phyloP scores from a whole-genome alignment of 148 eudicot genomes.

The Vaccinium darrowii region DNA sequence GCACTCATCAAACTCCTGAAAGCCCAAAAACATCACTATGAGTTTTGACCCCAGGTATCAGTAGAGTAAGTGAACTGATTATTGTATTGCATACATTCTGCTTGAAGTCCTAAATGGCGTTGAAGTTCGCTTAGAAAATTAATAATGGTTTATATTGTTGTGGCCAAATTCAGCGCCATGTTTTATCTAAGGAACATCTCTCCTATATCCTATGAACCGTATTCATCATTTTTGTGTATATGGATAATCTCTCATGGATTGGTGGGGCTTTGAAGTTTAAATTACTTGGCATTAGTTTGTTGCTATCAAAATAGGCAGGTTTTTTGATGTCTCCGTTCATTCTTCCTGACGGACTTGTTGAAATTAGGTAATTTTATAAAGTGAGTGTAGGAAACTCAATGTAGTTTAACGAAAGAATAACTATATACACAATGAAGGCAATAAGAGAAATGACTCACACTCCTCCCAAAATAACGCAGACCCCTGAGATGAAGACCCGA shows the following conservation, averaged over 20 bases:
- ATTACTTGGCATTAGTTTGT: background rate
- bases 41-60: background rate
- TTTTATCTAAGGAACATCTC: background rate
- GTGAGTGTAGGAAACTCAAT: background rate
- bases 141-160: background rate
- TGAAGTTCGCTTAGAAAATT: background rate
- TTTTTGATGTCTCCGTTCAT: background rate
- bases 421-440: background rate
- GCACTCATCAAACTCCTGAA: constrained; percentile 38
- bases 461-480: constrained; percentile 35
- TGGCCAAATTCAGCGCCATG: background rate
- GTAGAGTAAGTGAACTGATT: background rate
- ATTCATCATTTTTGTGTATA: background rate
- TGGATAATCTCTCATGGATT: background rate
- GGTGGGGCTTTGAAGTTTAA: background rate
- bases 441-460: constrained; percentile 27
- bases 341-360: background rate
- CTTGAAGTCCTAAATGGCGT: background rate
- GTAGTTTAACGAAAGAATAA: background rate
- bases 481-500: constrained; percentile 30
- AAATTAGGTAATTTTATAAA: background rate
- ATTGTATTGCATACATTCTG: background rate
- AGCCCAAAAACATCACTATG: background rate
- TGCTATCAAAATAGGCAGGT: no score
- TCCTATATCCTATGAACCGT: background rate